Evolutionary conservation across 2,329 filamentous ascomycete species (phyloP).

Genomic region (Setomelanomma holmii): DNA sequence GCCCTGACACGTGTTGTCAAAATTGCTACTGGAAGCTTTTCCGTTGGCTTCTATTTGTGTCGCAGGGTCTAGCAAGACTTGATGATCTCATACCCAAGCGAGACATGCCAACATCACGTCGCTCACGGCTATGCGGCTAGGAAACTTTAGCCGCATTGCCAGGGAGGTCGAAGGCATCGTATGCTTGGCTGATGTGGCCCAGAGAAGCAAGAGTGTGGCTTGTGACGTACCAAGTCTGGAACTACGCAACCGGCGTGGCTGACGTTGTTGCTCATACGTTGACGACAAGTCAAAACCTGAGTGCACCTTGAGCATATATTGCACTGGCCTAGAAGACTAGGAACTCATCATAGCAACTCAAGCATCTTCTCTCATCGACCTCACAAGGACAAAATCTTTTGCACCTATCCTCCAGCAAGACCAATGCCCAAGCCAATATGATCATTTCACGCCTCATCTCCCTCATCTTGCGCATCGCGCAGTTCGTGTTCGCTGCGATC

Average conservation of each 20-base stretch:
- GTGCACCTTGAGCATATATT: constrained; percentile 4
- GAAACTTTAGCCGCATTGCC: constrained; percentile 10
- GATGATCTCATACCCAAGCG: constrained; percentile 9
- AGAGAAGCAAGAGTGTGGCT: constrained; percentile 8
- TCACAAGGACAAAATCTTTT: not conserved
- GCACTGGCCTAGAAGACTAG: not conserved
- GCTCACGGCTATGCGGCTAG: constrained; percentile 10
- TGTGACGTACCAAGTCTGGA: constrained; percentile 2
- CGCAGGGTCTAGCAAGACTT: constrained; percentile 1
- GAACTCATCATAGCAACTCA: not conserved
- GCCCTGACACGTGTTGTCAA: not conserved
- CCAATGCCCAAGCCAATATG: too few species aligned
- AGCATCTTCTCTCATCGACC: not conserved
- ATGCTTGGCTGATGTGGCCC: constrained; percentile 12
- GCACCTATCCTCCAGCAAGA: too few species aligned
- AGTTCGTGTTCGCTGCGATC: constrained; percentile 75
- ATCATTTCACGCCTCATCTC: constrained; percentile 59
- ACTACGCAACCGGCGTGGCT: constrained; percentile 23
- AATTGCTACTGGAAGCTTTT: not conserved
- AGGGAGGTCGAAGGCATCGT: not conserved
- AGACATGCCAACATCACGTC: constrained; percentile 9
- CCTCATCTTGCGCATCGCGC: constrained; percentile 64
- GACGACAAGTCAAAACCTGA: not conserved
- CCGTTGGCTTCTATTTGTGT: not conserved
- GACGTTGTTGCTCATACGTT: constrained; percentile 10